Base-by-base conservation (phyloP, 129 eudicot species). In the Helichrysum umbraculigerum region DNA sequence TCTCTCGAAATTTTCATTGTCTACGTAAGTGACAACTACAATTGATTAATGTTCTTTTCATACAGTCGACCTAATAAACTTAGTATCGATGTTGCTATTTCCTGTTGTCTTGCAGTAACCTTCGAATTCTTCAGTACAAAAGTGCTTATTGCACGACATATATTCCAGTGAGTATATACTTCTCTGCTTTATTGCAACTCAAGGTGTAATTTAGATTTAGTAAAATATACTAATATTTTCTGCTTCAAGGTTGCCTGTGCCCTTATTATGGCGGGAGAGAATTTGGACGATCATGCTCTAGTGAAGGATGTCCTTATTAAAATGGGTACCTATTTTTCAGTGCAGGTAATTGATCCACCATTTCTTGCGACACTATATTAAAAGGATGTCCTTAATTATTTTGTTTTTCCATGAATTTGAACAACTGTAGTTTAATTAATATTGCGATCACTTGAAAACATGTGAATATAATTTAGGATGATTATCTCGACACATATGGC, bases 291-390 rank as follows among this genome's bases (percentile, higher is more conserved):
- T 81, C 93, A 86, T 73, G 63, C 70, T 75, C 78, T 76, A 33
- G 89, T 83, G 16, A 86, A 85, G 73, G 81, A 88, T 9, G 61
- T 91, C 61, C 88, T 91, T 72, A 57, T 91, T 77, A 87, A 91
- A 78, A 88, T 91, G 91, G 93, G 91, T 66, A 88, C 80, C 70
- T 88, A 88, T 85, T 85, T 78, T 73, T 91, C 88, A 86, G 91
- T 88, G 32, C 93, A 88, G 97, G 96, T 81, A 64, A 50, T 66
- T 62, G 66, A 29, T 52, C 11, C n/a, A n/a, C n/a, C n/a, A n/a
- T n/a, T n/a, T n/a, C n/a, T n/a, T n/a, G n/a, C n/a, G n/a, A n/a
- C n/a, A n/a, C n/a, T n/a, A n/a, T n/a, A n/a, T n/a, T n/a, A n/a
- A n/a, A n/a, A n/a, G n/a, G n/a, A n/a, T n/a, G n/a, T n/a, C n/a